These are phyloP conservation scores for Heliamphora pulchella DNA, from an alignment of 179 eudicot species.

Conservation along the genomic window DNA sequence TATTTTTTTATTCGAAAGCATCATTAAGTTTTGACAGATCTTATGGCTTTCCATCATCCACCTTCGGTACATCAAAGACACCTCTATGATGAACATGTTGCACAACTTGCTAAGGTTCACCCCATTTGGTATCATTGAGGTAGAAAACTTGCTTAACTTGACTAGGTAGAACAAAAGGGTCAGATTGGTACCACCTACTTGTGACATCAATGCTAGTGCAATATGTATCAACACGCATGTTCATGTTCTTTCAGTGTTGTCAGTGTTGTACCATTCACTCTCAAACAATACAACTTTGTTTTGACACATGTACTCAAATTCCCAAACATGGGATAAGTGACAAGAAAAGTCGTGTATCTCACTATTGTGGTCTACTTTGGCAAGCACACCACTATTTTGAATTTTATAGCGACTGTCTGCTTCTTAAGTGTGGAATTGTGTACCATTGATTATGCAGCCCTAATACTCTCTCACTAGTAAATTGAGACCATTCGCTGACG, in stretches of 20 bases:
- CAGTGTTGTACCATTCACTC: background rate
- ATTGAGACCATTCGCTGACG: conserved; percentile 1
- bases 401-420: background rate
- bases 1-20: no score
- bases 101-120: no score
- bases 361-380: background rate
- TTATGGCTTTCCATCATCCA: no score
- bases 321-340: background rate
- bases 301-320: background rate
- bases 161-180: no score
- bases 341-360: background rate
- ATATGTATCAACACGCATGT: no score
- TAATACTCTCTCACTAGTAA: background rate
- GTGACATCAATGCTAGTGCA: no score
- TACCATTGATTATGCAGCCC: background rate
- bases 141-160: no score
- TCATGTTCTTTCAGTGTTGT: background rate
- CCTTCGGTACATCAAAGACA: no score
- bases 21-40: no score
- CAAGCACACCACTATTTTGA: conserved; percentile 10
- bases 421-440: background rate
- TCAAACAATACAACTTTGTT: background rate
- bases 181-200: no score
- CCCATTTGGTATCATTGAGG: no score
- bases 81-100: no score